Evolutionary conservation across 768 basidiomycete genomes (phyloP).

Genomic region (Guyanaporus albipodus): DNA sequence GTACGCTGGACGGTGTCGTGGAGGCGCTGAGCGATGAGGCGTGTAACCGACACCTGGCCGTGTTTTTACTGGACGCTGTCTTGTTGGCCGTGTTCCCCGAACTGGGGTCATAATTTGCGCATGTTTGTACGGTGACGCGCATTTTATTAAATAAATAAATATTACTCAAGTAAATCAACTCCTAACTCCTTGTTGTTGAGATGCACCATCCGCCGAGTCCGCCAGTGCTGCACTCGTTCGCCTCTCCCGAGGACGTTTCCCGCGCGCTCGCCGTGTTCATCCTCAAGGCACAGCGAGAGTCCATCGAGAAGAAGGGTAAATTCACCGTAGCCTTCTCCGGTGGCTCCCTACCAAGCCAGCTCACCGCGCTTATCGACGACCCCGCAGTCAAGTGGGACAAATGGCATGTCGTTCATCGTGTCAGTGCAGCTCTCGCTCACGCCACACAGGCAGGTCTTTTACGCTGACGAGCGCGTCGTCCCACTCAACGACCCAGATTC

Average conservation of each 20-base stretch:
- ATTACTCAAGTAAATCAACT: not conserved
- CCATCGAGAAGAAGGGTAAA: slow-evolving; percentile 81
- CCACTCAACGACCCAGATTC: slow-evolving; percentile 91
- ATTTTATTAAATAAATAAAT: not conserved
- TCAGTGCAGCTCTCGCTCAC: not conserved
- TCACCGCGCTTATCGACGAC: slow-evolving; percentile 64
- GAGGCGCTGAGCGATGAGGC: slow-evolving; percentile 56
- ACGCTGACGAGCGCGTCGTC: slow-evolving; percentile 93
- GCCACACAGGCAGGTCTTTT: slow-evolving; percentile 87
- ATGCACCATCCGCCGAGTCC: slow-evolving; percentile 56
- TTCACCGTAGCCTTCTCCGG: slow-evolving; percentile 95
- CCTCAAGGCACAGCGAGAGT: slow-evolving; percentile 81
- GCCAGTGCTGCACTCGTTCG: slow-evolving; percentile 73
- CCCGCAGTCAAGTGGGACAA: slow-evolving; percentile 84
- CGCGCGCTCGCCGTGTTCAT: slow-evolving; percentile 76
- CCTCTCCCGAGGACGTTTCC: slow-evolving; percentile 52
- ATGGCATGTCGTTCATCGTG: slow-evolving; percentile 49
- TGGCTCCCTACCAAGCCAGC: slow-evolving; percentile 82
- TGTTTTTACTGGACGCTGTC: slow-evolving; percentile 70
- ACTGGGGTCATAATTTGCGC: slow-evolving; percentile 36
- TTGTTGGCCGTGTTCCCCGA: slow-evolving; percentile 78
- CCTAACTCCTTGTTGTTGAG: not conserved
- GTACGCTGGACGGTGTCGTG: slow-evolving; percentile 50
- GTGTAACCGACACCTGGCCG: slow-evolving; percentile 77
- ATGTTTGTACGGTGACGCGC: slow-evolving; percentile 27